phyloP scores from a whole-genome alignment of 768 basidiomycete species.

The Phlebiopsis flavidoalba region DNA sequence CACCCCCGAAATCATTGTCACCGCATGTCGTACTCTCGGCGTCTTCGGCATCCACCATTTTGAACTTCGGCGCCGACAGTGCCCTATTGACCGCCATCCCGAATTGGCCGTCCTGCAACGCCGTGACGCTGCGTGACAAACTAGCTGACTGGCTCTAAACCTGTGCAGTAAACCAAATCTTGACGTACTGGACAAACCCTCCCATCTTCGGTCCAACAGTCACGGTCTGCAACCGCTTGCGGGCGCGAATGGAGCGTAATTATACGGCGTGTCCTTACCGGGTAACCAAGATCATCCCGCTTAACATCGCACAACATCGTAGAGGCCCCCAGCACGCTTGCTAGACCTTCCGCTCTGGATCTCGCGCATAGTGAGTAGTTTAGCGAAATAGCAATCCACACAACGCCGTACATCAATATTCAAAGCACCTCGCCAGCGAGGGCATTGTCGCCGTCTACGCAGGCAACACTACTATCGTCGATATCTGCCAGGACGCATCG shows the following conservation, averaged over 20 bases:
- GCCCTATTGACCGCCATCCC: conserved; percentile 25
- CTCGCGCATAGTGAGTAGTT: conserved; percentile 24
- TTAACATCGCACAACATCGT: conserved; percentile 36
- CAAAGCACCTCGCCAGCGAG: conserved; percentile 25
- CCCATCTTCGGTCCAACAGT: conserved; percentile 24
- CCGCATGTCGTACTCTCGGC: conserved; percentile 8
- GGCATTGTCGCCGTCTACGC: conserved; percentile 35
- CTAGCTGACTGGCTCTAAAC: conserved; percentile 39
- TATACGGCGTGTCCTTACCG: no score
- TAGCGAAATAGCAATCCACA: conserved; percentile 27
- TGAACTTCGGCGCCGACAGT: no score
- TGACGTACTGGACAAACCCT: conserved; percentile 37
- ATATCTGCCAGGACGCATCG: conserved; percentile 34
- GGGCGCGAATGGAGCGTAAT: no score
- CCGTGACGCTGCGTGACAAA: conserved; percentile 36
- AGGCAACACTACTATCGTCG: conserved; percentile 34
- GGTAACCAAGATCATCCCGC: conserved; percentile 25
- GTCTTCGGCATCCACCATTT: no score
- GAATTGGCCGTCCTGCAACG: conserved; percentile 37
- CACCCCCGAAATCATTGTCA: conserved; percentile 22
- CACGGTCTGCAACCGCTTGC: no score
- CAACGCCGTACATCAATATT: conserved; percentile 26
- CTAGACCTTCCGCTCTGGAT: conserved; percentile 27
- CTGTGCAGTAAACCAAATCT: conserved; percentile 34
- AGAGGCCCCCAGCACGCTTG: conserved; percentile 32